phyloP scores from a whole-genome alignment of 2,329 filamentous ascomycete species.

The Cordyceps tenuipes region DNA sequence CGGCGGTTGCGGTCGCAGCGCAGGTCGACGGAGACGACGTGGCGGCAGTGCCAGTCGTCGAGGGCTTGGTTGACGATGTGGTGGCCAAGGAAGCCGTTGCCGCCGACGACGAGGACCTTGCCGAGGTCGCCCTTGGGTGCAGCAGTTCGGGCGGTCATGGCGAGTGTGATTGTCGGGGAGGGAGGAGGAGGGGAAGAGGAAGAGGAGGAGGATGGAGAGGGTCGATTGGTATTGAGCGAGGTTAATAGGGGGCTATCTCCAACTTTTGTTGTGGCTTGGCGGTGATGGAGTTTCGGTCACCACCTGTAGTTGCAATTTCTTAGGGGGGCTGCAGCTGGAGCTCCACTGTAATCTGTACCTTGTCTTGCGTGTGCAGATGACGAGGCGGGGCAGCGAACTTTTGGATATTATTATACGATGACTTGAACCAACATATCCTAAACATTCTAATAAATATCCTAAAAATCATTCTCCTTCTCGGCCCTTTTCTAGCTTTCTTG shows the following conservation, averaged over 20 bases:
- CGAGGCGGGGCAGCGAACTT: neutral
- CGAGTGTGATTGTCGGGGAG: neutral
- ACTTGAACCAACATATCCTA: too few species aligned
- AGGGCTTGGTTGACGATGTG: constrained; percentile 70
- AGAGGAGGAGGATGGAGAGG: neutral
- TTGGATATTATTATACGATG: too few species aligned
- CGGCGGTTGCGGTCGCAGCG: constrained; percentile 62
- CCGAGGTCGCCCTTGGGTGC: constrained; percentile 43
- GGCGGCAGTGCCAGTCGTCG: constrained; percentile 38
- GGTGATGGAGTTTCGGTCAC: neutral
- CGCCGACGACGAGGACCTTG: constrained; percentile 69
- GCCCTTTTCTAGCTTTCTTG: too few species aligned
- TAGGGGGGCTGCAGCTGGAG: neutral
- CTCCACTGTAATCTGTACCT: neutral
- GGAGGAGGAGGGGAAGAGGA: neutral
- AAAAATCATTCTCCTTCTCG: too few species aligned
- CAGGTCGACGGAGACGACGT: constrained; percentile 65
- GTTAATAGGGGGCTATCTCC: neutral
- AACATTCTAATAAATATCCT: too few species aligned
- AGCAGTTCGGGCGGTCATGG: constrained; percentile 20
- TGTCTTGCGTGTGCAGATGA: neutral
- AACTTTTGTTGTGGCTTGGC: neutral
- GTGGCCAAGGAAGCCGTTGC: constrained; percentile 77
- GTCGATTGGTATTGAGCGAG: neutral
- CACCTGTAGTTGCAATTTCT: neutral